phyloP scores from a whole-genome alignment of 768 basidiomycete genomes.

The Mycena latifolia region DNA sequence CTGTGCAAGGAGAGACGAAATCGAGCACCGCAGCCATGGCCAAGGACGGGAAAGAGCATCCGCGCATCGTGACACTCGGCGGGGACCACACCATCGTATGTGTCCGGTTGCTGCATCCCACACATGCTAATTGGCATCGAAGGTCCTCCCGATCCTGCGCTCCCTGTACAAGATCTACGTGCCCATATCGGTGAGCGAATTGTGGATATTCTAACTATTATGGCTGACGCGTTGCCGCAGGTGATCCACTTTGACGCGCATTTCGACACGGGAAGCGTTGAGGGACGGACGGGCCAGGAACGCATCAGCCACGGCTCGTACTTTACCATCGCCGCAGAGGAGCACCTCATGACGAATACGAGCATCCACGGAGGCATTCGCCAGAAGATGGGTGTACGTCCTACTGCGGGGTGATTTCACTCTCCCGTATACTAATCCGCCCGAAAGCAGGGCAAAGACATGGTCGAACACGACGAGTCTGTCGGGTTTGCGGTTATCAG shows the following conservation, averaged over 20 bases:
- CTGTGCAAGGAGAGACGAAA: conserved; percentile 45
- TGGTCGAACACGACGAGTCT: conserved; percentile 20
- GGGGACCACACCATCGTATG: conserved; percentile 79
- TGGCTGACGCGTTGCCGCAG: conserved; percentile 28
- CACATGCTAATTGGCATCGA: not conserved
- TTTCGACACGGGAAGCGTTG: conserved; percentile 60
- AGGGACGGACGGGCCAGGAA: conserved; percentile 55
- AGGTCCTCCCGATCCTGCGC: conserved; percentile 72
- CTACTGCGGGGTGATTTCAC: not conserved
- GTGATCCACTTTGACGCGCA: conserved; percentile 79
- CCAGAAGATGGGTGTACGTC: conserved; percentile 20
- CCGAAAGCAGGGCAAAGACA: conserved; percentile 1
- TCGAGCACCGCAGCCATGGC: conserved; percentile 50
- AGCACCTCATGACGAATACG: conserved; percentile 69
- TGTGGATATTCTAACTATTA: conserved; percentile 53
- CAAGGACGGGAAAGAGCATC: conserved; percentile 70
- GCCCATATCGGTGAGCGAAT: conserved; percentile 62
- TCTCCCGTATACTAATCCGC: too few species aligned
- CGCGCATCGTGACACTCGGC: conserved; percentile 72
- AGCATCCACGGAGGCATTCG: conserved; percentile 81
- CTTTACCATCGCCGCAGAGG: conserved; percentile 72
- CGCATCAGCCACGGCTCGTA: conserved; percentile 76
- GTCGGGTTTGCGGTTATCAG: conserved; percentile 21
- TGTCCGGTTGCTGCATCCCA: conserved; percentile 34
- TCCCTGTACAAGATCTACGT: conserved; percentile 75